Evolutionary conservation across 169 alveolate genomes (phyloP), one percentile per base, ranked within the genome.

Genomic region (Cryptosporidium sp.): DNA sequence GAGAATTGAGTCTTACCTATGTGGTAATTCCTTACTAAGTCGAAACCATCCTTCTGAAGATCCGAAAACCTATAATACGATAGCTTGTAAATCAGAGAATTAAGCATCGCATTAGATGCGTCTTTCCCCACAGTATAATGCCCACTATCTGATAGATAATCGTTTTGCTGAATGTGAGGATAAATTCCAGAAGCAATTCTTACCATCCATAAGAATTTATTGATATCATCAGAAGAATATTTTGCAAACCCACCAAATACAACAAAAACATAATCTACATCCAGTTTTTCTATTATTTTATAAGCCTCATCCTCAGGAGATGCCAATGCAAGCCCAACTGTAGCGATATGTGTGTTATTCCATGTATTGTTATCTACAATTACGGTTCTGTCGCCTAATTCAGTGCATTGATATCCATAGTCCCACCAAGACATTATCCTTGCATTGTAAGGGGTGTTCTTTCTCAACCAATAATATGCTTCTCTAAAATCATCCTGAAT

Each of bases 351-450:
- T 29, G 98, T 94, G 86, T 96, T 95, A 93, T 98, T 97, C 99
- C 99, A 98, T 4, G 99, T 98, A 92, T 98, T 98, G 92, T 98
- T 98, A 94, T 98, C 99, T 37, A 97, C 99, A 51, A 98, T 72
- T 21, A 98, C 99, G 18, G 99, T 97, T 70, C 99, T 94, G 87
- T 97, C 96, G 35, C 97, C 97, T 97, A 98, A 95, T 72, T 98
- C 99, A 56, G 98, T 96, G 44, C 97, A 95, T 92, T 98, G 98
- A 85, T 98, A 98, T 12, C 99, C 99, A 87, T 98, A 98, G 92
- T 98, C 99, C 99, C 99, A 98, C 99, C 99, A 98, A 8, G 98
- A 94, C 94, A 97, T 94, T 60, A 98, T 95, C 71, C 96, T 95
- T 12, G 99, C 96, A 85, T 97, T 97, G 18, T 94, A 94, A 42